Conservation (phyloP, 2,329 filamentous ascomycete genomes). For the Fusarium concolor region DNA sequence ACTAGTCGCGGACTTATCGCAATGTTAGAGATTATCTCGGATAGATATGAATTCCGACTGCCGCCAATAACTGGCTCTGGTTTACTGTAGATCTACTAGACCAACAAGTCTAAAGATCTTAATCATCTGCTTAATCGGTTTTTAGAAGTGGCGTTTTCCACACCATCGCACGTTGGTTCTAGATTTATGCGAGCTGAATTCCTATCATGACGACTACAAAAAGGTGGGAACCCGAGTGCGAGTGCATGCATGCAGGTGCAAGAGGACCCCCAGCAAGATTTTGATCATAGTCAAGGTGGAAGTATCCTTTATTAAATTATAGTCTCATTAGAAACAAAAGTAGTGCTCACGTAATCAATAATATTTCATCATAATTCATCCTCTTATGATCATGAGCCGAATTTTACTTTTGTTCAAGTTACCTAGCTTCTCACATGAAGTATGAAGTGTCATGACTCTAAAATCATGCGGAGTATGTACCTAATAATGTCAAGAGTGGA, state of each 20-base stretch:
- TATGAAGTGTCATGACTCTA: constrained; percentile 1
- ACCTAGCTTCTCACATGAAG: not conserved
- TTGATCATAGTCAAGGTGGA: too few relatives aligned
- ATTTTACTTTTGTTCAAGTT: not conserved
- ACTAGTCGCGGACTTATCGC: constrained; percentile 25
- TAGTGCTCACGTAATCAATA: too few relatives aligned
- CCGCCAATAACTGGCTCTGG: constrained; percentile 4
- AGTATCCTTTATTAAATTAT: too few relatives aligned
- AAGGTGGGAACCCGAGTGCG: constrained; percentile 21
- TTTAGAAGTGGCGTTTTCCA: constrained; percentile 4
- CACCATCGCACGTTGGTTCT: constrained; percentile 1
- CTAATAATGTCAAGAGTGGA: constrained; percentile 6
- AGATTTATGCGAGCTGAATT: constrained; percentile 17
- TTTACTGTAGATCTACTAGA: not conserved
- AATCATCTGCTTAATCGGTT: constrained; percentile 12
- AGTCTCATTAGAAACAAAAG: too few relatives aligned
- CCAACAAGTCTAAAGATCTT: constrained; percentile 8
- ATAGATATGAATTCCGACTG: constrained; percentile 21
- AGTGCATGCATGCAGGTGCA: not conserved
- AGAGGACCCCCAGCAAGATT: not conserved
- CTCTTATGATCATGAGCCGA: not conserved
- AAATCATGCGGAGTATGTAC: not conserved
- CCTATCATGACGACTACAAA: constrained; percentile 29
- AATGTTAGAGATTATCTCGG: constrained; percentile 11
- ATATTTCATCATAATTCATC: not conserved